These are phyloP conservation scores for Castanea sativa DNA, from an alignment of 306 rosid species.

Conservation along the genomic window DNA sequence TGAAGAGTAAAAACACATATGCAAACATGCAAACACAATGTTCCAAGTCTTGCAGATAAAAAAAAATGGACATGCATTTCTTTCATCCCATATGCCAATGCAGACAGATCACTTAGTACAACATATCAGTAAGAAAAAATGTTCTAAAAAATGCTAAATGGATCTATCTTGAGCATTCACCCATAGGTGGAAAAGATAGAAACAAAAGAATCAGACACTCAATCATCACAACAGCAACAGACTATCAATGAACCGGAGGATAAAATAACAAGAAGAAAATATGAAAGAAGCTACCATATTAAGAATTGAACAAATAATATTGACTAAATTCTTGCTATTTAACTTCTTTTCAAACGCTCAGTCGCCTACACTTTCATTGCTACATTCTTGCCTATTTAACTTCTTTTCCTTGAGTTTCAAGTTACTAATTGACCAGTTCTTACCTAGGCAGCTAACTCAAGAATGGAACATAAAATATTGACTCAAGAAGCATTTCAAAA, in stretches of 20 bases:
- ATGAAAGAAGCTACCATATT: neutral
- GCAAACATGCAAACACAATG: neutral
- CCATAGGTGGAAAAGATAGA: neutral
- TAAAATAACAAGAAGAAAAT: neutral
- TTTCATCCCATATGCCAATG: neutral
- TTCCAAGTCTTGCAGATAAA: neutral
- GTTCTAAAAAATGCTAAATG: neutral
- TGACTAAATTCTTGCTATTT: too few relatives aligned
- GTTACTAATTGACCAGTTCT: neutral
- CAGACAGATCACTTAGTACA: neutral
- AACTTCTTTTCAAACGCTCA: too few relatives aligned
- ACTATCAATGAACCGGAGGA: neutral
- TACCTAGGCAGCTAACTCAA: neutral
- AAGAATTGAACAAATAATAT: too few relatives aligned
- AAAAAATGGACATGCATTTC: neutral
- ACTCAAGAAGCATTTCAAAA: neutral
- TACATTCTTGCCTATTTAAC: neutral
- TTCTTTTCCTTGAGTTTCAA: neutral
- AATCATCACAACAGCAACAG: neutral
- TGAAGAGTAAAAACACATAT: neutral
- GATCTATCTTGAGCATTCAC: neutral
- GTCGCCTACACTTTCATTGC: neutral
- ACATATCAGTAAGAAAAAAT: neutral
- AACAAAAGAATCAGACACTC: neutral
- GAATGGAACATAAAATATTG: neutral